A percentile compares a stretch with the other conserved stretches of the same genome.
These are phyloP conservation scores for Volvox carteri DNA, from an alignment of 163 green algal genomes.

Conservation along the genomic window DNA sequence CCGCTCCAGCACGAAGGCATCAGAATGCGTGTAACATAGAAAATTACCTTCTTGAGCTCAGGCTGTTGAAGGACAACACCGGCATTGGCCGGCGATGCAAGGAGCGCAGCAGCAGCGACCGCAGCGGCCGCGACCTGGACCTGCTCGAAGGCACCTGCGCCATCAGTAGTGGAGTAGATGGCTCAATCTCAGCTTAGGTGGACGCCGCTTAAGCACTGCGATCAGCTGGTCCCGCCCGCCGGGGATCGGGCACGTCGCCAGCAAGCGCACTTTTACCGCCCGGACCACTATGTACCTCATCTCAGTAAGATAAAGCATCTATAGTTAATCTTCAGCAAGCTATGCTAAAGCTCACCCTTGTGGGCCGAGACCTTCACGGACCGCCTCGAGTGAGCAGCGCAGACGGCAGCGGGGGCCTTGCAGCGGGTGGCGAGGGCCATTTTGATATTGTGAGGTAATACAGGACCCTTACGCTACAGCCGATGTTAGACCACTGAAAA, in stretches of 20 bases:
- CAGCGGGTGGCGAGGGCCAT: slow-evolving; percentile 52
- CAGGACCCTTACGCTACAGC: not conserved
- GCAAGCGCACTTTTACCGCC: not conserved
- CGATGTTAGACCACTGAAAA: slow-evolving; percentile 17
- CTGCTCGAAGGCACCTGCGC: slow-evolving; percentile 31
- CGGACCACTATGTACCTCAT: not conserved
- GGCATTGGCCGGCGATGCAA: slow-evolving; percentile 50
- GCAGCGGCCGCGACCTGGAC: slow-evolving; percentile 40
- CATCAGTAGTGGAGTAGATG: too few species aligned
- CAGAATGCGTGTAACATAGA: too few species aligned
- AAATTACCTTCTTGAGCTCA: slow-evolving; percentile 60
- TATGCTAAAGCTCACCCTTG: slow-evolving; percentile 41
- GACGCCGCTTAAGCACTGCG: too few species aligned
- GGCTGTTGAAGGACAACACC: slow-evolving; percentile 60
- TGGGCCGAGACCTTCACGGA: slow-evolving; percentile 43
- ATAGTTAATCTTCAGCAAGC: not conserved
- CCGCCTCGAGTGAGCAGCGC: slow-evolving; percentile 41
- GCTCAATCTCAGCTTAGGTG: too few species aligned
- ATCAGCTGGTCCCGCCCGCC: not conserved
- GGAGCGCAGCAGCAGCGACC: slow-evolving; percentile 43
- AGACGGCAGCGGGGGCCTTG: slow-evolving; percentile 50
- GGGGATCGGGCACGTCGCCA: slow-evolving; percentile 32
- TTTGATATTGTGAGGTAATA: not conserved
- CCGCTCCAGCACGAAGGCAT: too few species aligned
- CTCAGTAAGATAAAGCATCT: not conserved